A percentile compares a stretch with the other conserved stretches of the same genome.
Evolutionary conservation across 768 basidiomycete species (phyloP).

Genomic region (Macrolepiota dolichaula): DNA sequence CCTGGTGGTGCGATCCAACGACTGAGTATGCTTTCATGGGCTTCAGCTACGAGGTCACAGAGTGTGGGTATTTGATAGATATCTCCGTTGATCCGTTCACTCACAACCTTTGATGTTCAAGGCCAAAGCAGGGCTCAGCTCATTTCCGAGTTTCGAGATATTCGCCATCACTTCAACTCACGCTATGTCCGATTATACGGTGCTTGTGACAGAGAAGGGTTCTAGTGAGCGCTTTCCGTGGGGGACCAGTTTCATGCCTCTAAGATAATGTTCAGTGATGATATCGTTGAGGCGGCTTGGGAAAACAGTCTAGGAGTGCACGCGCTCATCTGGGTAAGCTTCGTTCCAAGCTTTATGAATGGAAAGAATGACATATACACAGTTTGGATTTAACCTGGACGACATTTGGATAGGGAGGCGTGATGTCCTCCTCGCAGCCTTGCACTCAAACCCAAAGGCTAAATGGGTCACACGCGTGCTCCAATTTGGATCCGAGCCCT

Average conservation of each 20-base stretch:
- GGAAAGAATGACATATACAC: not conserved
- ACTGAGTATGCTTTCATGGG: constrained; percentile 65
- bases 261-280: constrained; percentile 26
- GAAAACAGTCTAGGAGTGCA: constrained; percentile 49
- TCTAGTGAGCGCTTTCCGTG: constrained; percentile 24
- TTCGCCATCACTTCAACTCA: constrained; percentile 45
- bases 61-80: constrained; percentile 33
- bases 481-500: constrained; percentile 59
- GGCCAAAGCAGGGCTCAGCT: constrained; percentile 47
- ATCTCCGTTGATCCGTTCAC: not conserved
- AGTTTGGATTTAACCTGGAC: constrained; percentile 34
- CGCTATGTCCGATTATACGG: constrained; percentile 52
- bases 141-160: constrained; percentile 47
- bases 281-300: constrained; percentile 57
- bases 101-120: constrained; percentile 16
- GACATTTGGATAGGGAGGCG: constrained; percentile 44
- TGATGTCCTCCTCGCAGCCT: constrained; percentile 37
- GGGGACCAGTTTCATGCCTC: not conserved
- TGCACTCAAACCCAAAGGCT: constrained; percentile 47
- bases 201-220: constrained; percentile 31
- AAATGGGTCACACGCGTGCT: constrained; percentile 52
- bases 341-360: not conserved
- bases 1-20: constrained; percentile 52
- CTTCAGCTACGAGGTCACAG: constrained; percentile 61
- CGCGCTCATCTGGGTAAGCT: constrained; percentile 54